These are phyloP conservation scores for Phaeotremella skinneri DNA, from an alignment of 768 basidiomycete species.

Conservation along the genomic window DNA sequence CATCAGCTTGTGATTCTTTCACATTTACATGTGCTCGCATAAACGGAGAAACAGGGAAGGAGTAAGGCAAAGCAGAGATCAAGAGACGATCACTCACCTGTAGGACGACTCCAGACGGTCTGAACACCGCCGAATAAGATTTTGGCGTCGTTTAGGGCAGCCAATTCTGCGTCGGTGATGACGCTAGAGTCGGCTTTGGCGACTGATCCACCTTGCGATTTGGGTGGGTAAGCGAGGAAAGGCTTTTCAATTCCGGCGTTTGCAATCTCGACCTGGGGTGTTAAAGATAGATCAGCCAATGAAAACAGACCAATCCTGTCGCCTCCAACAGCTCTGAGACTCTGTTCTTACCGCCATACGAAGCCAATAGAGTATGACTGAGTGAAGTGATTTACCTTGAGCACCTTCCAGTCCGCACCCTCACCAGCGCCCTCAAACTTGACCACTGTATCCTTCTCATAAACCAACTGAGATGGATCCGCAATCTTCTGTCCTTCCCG, in stretches of 20 bases:
- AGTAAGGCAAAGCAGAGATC: background rate
- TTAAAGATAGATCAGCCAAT: background rate
- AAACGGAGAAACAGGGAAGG: background rate
- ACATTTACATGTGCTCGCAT: too few relatives aligned
- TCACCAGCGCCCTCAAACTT: slow-evolving; percentile 47
- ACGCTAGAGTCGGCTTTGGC: slow-evolving; percentile 36
- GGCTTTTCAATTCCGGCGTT: slow-evolving; percentile 40
- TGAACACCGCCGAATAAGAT: slow-evolving; percentile 42
- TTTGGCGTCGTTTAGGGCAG: slow-evolving; percentile 42
- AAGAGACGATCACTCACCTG: slow-evolving; percentile 33
- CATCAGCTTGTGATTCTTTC: background rate
- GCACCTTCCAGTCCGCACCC: slow-evolving; percentile 50
- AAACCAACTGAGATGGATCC: slow-evolving; percentile 39
- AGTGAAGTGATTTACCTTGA: slow-evolving; percentile 53
- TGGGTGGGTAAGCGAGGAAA: slow-evolving; percentile 51
- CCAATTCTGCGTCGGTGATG: slow-evolving; percentile 44
- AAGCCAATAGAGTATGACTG: too few relatives aligned
- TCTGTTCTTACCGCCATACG: background rate
- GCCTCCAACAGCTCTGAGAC: background rate
- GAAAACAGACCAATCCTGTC: background rate
- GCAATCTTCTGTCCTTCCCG: slow-evolving; percentile 38
- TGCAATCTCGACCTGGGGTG: slow-evolving; percentile 32
- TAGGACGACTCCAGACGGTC: slow-evolving; percentile 41
- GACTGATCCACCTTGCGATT: slow-evolving; percentile 42
- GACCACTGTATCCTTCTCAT: slow-evolving; percentile 41